Base-by-base conservation (phyloP, 768 basidiomycete genomes). In the Leccinum arenicola region DNA sequence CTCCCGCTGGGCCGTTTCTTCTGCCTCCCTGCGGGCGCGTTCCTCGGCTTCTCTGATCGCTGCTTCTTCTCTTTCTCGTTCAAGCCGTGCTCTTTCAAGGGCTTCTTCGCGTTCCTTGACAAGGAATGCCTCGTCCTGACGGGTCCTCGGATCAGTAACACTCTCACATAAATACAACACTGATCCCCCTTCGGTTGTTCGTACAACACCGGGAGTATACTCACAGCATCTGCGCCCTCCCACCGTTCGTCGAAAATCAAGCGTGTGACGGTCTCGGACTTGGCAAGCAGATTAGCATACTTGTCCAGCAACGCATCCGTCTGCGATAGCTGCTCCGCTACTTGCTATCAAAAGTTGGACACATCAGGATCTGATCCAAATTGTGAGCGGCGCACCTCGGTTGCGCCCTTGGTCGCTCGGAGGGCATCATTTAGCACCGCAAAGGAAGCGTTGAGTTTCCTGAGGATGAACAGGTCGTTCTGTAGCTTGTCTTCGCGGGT, bases 201-300 rank as follows among this genome's bases (percentile, higher is more conserved):
- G 38, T 23, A 9, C n/a, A 25, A 50, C 29, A 14, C 4, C 11
- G 6, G 21, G 43, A 35, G 27, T 31, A 54, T 21, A 76, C 84
- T 75, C 67, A 90, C 91, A 48, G 78, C 83, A 61, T 88, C 87
- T 40, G 85, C 88, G 2, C 91, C 91, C 55, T 82, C 75, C 88
- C 88, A 93, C 58, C 82, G 75, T 60, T 90, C 87, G 68, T 93
- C 90, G 60, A 91, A 85, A 17, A 93, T 83, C 58, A 92, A 72
- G 31, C 82, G 81, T 3, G 88, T 76, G 60, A 83, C 79, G 14
- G 83, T 80, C 70, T 91, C 90, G 2, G 89, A 88, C 69, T 83
- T 85, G 6, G 83, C 81, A 19, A 93, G 75, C 50, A 90, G 83
- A 45, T 74, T 75, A 47, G 89, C 82, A 68, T 93, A 93, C 78